A percentile compares a stretch with the other conserved stretches of the same genome.
Conservation (phyloP, 306 rosid genomes). For the Vigna mungo region DNA sequence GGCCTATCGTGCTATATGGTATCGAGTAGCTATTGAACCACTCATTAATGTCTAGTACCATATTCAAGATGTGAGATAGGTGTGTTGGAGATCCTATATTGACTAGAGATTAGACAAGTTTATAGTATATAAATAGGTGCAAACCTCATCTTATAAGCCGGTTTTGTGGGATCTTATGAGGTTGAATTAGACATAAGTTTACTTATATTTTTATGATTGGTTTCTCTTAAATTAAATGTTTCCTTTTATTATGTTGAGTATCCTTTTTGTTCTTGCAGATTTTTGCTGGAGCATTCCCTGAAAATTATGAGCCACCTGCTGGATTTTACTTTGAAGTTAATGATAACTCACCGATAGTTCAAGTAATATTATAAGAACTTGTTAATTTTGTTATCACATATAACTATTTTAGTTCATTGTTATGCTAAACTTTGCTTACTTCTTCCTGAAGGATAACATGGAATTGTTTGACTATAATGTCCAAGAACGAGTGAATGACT, state of each 20-base stretch:
- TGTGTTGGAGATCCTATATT: too few species aligned
- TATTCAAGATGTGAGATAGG: too few species aligned
- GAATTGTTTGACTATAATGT: conserved; percentile 83
- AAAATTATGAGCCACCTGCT: conserved; percentile 78
- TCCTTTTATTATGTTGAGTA: conserved; percentile 28
- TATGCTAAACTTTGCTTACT: conserved; percentile 46
- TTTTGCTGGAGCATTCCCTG: conserved; percentile 77
- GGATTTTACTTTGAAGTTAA: conserved; percentile 77
- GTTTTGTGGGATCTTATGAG: too few species aligned
- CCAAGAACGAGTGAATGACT: conserved; percentile 72
- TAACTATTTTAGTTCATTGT: conserved; percentile 24
- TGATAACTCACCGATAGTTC: conserved; percentile 65
- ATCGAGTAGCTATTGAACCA: too few species aligned
- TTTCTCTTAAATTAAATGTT: conserved; percentile 20
- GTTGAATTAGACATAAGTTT: too few species aligned
- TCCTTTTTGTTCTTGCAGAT: conserved; percentile 54
- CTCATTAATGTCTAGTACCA: too few species aligned
- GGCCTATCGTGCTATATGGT: too few species aligned
- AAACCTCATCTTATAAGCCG: too few species aligned
- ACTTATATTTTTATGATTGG: conserved; percentile 26
- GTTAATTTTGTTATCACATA: conserved; percentile 34
- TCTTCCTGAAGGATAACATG: conserved; percentile 64
- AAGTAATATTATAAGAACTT: conserved; percentile 56
- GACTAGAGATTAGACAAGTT: too few species aligned
- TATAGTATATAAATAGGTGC: too few species aligned